Percentiles rank a stretch among this genome's conserved stretches.
These are phyloP conservation scores for Fusarium begoniae DNA, from an alignment of 2,329 filamentous ascomycete species.

Conservation along the genomic window DNA sequence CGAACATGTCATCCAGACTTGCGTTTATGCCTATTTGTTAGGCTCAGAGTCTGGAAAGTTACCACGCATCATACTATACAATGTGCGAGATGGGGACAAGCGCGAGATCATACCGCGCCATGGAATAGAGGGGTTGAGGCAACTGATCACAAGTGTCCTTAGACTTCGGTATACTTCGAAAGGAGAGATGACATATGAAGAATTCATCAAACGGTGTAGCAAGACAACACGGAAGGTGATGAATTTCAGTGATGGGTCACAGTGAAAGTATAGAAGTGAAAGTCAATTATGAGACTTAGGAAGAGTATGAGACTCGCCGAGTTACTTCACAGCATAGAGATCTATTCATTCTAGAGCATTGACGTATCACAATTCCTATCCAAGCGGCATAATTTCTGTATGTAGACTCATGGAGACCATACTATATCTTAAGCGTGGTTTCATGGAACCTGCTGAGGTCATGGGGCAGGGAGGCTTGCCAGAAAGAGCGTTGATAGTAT, in stretches of 20 bases:
- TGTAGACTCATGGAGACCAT: neutral
- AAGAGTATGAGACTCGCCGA: neutral
- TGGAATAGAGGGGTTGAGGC: slow-evolving; percentile 6
- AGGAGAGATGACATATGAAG: neutral
- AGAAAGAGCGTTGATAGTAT: neutral
- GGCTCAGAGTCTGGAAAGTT: neutral
- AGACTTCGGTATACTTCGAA: slow-evolving; percentile 29
- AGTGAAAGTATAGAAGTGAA: neutral
- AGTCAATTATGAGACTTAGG: neutral
- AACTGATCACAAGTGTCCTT: slow-evolving; percentile 31
- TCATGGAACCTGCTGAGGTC: neutral
- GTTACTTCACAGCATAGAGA: neutral
- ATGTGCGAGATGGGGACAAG: slow-evolving; percentile 42
- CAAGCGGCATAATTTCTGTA: neutral
- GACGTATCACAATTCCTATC: neutral
- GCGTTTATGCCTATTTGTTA: slow-evolving; percentile 40
- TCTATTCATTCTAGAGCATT: neutral
- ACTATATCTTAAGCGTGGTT: neutral
- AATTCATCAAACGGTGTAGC: slow-evolving; percentile 22
- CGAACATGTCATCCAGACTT: slow-evolving; percentile 41
- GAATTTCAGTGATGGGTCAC: neutral
- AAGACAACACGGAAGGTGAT: slow-evolving; percentile 8
- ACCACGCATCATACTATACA: slow-evolving; percentile 40
- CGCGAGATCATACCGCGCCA: slow-evolving; percentile 23
- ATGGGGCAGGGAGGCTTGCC: neutral